A percentile compares a stretch with the other conserved stretches of the same genome.
phyloP scores from a whole-genome alignment of 495 filamentous ascomycete genomes.

The Aspergillus haitiensis region DNA sequence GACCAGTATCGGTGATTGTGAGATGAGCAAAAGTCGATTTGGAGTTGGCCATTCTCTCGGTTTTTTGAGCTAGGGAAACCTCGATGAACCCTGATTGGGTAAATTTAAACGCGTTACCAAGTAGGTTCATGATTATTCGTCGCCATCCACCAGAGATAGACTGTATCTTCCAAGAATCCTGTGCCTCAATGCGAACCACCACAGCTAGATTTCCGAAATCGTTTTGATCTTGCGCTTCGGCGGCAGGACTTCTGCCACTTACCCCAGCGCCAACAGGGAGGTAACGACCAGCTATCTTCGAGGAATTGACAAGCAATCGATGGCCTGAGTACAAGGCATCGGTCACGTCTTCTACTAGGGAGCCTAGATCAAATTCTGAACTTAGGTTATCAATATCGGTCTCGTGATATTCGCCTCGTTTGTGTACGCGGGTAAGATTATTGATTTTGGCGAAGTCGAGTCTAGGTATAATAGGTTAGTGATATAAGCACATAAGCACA shows the following conservation, averaged over 20 bases:
- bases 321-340: constrained; percentile 25
- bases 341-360: constrained; percentile 22
- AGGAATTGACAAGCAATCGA: constrained; percentile 17
- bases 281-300: constrained; percentile 21
- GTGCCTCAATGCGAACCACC: constrained; percentile 56
- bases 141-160: constrained; percentile 63
- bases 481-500: background rate
- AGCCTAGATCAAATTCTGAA: constrained; percentile 23
- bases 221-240: background rate
- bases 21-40: constrained; percentile 37
- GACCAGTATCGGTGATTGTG: constrained; percentile 62
- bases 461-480: constrained; percentile 10
- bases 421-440: constrained; percentile 31
- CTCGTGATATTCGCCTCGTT: constrained; percentile 8
- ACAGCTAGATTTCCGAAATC: constrained; percentile 40
- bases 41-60: constrained; percentile 21
- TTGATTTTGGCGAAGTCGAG: constrained; percentile 61
- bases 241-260: background rate
- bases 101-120: constrained; percentile 74
- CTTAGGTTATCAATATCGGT: constrained; percentile 14
- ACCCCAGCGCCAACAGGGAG: constrained; percentile 24
- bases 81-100: constrained; percentile 60
- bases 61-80: constrained; percentile 45
- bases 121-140: constrained; percentile 69
- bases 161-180: constrained; percentile 52